Base-by-base conservation (phyloP, 1,284 basidiomycete species). In the Boletus semigastroideus region DNA sequence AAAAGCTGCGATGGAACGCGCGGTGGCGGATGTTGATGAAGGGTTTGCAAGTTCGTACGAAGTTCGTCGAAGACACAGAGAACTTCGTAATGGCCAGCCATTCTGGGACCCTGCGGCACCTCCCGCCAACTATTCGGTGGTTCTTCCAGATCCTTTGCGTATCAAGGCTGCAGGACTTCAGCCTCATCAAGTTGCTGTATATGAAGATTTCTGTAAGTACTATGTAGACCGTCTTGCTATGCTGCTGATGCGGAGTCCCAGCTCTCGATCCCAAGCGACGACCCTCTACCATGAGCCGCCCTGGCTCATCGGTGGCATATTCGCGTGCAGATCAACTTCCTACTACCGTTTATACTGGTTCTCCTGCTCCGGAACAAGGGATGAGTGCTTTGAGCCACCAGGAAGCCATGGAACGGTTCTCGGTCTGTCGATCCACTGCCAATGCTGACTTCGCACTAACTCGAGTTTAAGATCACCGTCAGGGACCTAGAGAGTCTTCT, bases 1-100 rank as follows among this genome's bases (percentile, higher is more conserved):
- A 73, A 96, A 93, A 68, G 95, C 95, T 9, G 97, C 97, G 1
- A 98, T 98, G 91, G 95, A 99, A 64, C 87, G 94, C 60, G 95
- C 95, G 1, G 82, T 94, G 46, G 81, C 86, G n/a, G 97, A 99
- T 64, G 91, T 98, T 17, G 97, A 99, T 66, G 94, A 96, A 59
- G 86, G 86, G 33, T 90, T 99, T 54, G 79, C 84, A 5, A 66
- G 81, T 28, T 89, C 94, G 12, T 98, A 94, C 65, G 87, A 93
- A 38, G 78, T 82, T 44, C 83, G 97, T 52, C 85, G 92, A 58
- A 87, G 92, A 50, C 94, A 98, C 70, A 84, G 92, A 55, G 92
- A 96, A 79, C 77, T 84, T 64, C 86, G 85, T 12, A 80, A 73
- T 42, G 78, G 77, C 2, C 90, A 91, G 63, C 78, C 85, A 1